Conservation (phyloP, 225 moss, liverwort and hornwort species). For the Physcomitrium patens region DNA sequence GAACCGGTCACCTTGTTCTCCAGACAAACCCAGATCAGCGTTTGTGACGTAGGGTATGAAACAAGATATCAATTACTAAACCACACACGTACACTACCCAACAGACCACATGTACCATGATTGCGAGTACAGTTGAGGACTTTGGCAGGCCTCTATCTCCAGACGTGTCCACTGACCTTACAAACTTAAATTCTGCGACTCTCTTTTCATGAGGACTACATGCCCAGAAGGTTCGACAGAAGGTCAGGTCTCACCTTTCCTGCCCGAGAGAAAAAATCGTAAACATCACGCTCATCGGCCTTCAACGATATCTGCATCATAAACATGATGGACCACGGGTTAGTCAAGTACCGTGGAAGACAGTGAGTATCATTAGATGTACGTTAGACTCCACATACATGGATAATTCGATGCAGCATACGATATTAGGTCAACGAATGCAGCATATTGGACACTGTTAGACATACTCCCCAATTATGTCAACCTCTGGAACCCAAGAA, state of each 20-base stretch:
- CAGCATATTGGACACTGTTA: constrained; percentile 36
- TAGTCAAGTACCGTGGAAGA: constrained; percentile 1
- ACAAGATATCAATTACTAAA: constrained; percentile 39
- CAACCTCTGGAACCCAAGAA: constrained; percentile 43
- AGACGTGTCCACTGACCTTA: constrained; percentile 27
- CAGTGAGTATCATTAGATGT: constrained; percentile 6
- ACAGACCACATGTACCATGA: constrained; percentile 36
- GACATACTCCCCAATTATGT: constrained; percentile 42
- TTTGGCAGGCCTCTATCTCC: constrained; percentile 16
- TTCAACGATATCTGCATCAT: constrained; percentile 91
- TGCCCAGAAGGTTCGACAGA: constrained; percentile 28
- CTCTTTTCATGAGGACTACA: constrained; percentile 24
- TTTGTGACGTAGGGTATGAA: constrained; percentile 38
- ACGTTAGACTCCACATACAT: constrained; percentile 30
- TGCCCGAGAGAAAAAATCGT: constrained; percentile 97
- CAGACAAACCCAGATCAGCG: constrained; percentile 40
- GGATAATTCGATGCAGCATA: constrained; percentile 30
- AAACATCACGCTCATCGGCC: constrained; percentile 98
- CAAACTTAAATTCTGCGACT: constrained; percentile 27
- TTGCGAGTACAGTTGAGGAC: constrained; percentile 22
- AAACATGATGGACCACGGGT: constrained; percentile 25
- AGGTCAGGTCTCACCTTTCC: constrained; percentile 76
- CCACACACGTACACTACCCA: constrained; percentile 33
- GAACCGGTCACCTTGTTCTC: constrained; percentile 38
- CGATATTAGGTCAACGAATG: constrained; percentile 42